Conservation (phyloP, 805 yeast species). For the Middelhovenomyces tepae region DNA sequence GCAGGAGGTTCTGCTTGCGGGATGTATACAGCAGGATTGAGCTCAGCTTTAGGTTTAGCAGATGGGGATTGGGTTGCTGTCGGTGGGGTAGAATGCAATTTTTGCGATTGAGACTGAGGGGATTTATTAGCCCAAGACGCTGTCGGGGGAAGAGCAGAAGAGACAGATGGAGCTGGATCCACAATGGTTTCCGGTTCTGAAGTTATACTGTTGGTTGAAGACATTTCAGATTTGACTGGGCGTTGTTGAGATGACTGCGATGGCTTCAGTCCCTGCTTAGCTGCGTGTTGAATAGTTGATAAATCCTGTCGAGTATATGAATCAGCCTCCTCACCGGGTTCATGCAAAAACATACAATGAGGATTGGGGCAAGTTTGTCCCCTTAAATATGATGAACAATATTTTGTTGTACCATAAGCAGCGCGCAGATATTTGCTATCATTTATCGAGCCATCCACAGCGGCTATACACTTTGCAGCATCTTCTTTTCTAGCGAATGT, state of each 20-base stretch:
- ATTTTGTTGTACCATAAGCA: slow-evolving; percentile 97
- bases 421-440: slow-evolving; percentile 89
- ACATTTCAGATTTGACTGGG: too few relatives aligned
- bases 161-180: slow-evolving; percentile 4
- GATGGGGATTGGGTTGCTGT: too few relatives aligned
- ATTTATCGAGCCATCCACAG: slow-evolving; percentile 83
- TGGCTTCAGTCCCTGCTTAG: slow-evolving; percentile 22
- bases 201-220: slow-evolving; percentile 9
- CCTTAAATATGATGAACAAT: slow-evolving; percentile 90
- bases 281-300: slow-evolving; percentile 49
- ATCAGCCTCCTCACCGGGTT: slow-evolving; percentile 99
- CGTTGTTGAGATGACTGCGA: slow-evolving; percentile 3
- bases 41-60: too few relatives aligned
- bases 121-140: slow-evolving; percentile 2
- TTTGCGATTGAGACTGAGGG: too few relatives aligned
- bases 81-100: too few relatives aligned
- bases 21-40: too few relatives aligned
- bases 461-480: slow-evolving; percentile 86
- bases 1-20: too few relatives aligned
- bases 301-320: slow-evolving; percentile 85
- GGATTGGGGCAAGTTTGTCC: slow-evolving; percentile 98
- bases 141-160: not conserved
- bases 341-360: slow-evolving; percentile 97
- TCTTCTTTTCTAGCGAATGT: slow-evolving; percentile 91
- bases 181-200: slow-evolving; percentile 10